Evolutionary conservation across 1,284 basidiomycete species (phyloP).

Genomic region (Rhodotorula sp.): DNA sequence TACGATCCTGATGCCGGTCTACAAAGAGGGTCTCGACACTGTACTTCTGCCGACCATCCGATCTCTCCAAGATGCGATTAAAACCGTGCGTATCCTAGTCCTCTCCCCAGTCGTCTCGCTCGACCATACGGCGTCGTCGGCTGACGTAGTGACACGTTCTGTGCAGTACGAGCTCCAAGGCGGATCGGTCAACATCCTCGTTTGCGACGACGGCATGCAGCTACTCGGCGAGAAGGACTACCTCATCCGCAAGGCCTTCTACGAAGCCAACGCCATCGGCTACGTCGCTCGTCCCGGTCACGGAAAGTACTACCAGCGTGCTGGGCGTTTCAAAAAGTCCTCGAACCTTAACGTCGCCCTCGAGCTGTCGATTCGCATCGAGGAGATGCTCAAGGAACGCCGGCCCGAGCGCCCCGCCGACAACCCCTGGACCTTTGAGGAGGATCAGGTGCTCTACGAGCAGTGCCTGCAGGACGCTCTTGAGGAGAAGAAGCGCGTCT

Average conservation of each 20-base stretch:
- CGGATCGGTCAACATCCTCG: slow-evolving; percentile 70
- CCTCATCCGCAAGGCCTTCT: slow-evolving; percentile 66
- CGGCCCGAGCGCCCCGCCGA: slow-evolving; percentile 47
- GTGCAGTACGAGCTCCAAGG: slow-evolving; percentile 68
- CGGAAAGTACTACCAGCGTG: slow-evolving; percentile 56
- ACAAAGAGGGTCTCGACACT: slow-evolving; percentile 49
- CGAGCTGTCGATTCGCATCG: slow-evolving; percentile 67
- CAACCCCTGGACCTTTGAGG: slow-evolving; percentile 44
- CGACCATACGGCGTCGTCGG: too few species aligned
- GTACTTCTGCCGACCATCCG: slow-evolving; percentile 66
- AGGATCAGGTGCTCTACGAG: slow-evolving; percentile 47
- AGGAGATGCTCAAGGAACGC: slow-evolving; percentile 63
- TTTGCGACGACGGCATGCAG: slow-evolving; percentile 75
- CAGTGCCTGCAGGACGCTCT: slow-evolving; percentile 46
- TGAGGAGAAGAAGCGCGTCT: slow-evolving; percentile 20
- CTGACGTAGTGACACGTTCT: too few species aligned
- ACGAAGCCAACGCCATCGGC: slow-evolving; percentile 57
- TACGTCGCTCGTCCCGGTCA: slow-evolving; percentile 76
- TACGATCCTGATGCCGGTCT: slow-evolving; percentile 53
- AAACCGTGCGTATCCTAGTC: slow-evolving; percentile 53
- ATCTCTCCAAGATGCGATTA: slow-evolving; percentile 80
- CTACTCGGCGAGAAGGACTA: slow-evolving; percentile 62
- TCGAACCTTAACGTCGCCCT: slow-evolving; percentile 67
- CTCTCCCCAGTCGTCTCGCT: too few species aligned
- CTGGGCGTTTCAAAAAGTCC: slow-evolving; percentile 53